A percentile compares a stretch with the other conserved stretches of the same genome.
These are phyloP conservation scores for Parasitella parasitica DNA, from an alignment of 371 early-diverging fungal species.

Conservation along the genomic window DNA sequence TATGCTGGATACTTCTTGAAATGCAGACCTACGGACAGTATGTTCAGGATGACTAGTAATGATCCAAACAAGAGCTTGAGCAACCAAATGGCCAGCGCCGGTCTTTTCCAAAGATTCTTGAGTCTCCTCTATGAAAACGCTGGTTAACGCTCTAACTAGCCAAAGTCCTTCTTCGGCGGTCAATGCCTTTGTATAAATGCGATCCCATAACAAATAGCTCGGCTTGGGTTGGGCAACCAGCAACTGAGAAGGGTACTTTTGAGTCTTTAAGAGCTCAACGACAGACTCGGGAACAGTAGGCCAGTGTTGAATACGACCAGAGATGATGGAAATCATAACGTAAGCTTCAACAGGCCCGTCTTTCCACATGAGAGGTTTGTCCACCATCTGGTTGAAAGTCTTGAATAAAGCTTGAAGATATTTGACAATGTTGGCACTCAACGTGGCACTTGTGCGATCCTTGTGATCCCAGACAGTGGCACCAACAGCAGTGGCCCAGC, in stretches of 20 bases:
- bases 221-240: conserved; percentile 53
- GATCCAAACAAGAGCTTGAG: conserved; percentile 56
- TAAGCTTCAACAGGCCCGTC: conserved; percentile 78
- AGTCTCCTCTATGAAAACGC: conserved; percentile 40
- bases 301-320: conserved; percentile 51
- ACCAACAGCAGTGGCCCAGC: conserved; percentile 57
- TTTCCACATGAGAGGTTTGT: conserved; percentile 63
- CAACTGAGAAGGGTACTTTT: conserved; percentile 41
- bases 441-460: conserved; percentile 36
- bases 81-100: conserved; percentile 32
- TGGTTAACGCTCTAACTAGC: conserved; percentile 64
- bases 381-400: conserved; percentile 62
- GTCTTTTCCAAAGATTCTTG: conserved; percentile 36
- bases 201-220: conserved; percentile 80
- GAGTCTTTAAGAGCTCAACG: conserved; percentile 33
- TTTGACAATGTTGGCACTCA: conserved; percentile 30
- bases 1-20: conserved; percentile 42
- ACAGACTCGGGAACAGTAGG: conserved; percentile 33
- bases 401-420: conserved; percentile 57
- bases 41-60: conserved; percentile 54
- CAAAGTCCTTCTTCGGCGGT: conserved; percentile 71
- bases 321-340: conserved; percentile 55
- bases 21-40: conserved; percentile 52
- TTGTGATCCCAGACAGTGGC: conserved; percentile 48
- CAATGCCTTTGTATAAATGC: conserved; percentile 76